Evolutionary conservation across 2,329 filamentous ascomycete genomes (phyloP), one percentile per base, ranked within the genome.

Genomic region (Aspergillus transmontanensis): DNA sequence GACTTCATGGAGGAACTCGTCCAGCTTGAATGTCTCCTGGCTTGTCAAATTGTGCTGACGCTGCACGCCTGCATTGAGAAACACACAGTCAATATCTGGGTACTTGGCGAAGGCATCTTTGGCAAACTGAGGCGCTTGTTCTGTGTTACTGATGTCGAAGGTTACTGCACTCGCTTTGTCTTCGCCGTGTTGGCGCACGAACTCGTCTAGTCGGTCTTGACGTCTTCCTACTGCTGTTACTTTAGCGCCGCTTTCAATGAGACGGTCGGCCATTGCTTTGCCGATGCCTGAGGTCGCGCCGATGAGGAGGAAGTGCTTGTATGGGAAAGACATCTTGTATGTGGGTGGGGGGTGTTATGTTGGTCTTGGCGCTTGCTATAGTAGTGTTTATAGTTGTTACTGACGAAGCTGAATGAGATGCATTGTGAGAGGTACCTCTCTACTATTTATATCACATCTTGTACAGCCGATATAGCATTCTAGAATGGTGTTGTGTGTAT

Each of bases 51-150:
- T 75, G 48, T 84, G 73, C 0, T 69, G 71, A 32, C 78, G 76
- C 70, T 89, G 86, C 36, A 85, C 78, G 10, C 86, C 86, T 0
- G 86, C 83, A 70, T 88, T 88, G 57, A 89, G 75, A 60, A 89
- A 73, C 30, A 89, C 71, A 66, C 81, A 82, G 74, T 88, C 85
- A 32, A 89, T 80, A 32, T 81, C 75, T 0, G 85, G 83, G 69
- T 85, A 79, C 0, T 58, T 57, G 7, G 41, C 9, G n/a, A 57
- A 60, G 10, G 63, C 43, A 3, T 67, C 63, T 1, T 53, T 58
- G 6, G 70, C 79, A 71, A 84, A 86, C 0, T 68, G 61, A 0
- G 78, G 76, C 14, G 85, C 81, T 4, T 75, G 70, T 0, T 72
- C 70, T 0, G 82, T 68, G 32, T 86, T 73, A 10, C 75, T 76